Conservation (phyloP, 2,329 filamentous ascomycete genomes). For the Albophoma yamanashiensis region DNA sequence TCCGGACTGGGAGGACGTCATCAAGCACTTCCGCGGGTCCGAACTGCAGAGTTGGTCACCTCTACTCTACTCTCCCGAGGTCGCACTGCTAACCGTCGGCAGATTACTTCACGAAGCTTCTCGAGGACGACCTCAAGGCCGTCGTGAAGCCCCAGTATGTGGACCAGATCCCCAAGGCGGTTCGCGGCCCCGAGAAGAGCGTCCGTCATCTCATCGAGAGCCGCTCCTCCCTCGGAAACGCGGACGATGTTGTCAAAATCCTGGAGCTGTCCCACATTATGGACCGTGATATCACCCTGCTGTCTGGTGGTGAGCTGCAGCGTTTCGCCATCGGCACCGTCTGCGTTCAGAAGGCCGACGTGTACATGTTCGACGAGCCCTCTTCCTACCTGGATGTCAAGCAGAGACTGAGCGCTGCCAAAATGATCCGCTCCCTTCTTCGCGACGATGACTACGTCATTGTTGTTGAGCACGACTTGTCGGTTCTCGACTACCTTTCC, state of each 20-base stretch:
- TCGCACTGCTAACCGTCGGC: not conserved
- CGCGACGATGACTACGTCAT: constrained; percentile 91
- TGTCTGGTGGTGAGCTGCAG: constrained; percentile 97
- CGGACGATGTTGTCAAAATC: constrained; percentile 70
- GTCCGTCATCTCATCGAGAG: constrained; percentile 71
- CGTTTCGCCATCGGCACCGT: constrained; percentile 95
- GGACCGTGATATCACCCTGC: constrained; percentile 78
- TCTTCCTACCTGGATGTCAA: constrained; percentile 99
- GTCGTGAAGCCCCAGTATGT: constrained; percentile 99
- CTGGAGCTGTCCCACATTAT: constrained; percentile 83
- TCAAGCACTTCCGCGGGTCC: constrained; percentile 96
- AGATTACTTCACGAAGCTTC: constrained; percentile 96
- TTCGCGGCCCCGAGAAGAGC: constrained; percentile 69
- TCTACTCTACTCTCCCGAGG: not conserved
- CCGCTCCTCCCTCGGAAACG: constrained; percentile 66
- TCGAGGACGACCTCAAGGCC: constrained; percentile 94
- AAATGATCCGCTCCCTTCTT: constrained; percentile 84
- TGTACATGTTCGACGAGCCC: constrained; percentile 99
- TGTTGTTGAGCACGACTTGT: constrained; percentile 98
- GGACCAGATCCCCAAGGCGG: constrained; percentile 90
- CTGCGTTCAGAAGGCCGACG: constrained; percentile 90
- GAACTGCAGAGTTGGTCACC: constrained; percentile 79
- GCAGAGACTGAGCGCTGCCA: constrained; percentile 87
- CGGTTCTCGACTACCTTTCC: constrained; percentile 94
- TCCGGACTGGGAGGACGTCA: constrained; percentile 97